Evolutionary conservation across 331 rosid species (phyloP), one percentile per base, ranked within the genome.

Genomic region (Pyracantha coccinea): DNA sequence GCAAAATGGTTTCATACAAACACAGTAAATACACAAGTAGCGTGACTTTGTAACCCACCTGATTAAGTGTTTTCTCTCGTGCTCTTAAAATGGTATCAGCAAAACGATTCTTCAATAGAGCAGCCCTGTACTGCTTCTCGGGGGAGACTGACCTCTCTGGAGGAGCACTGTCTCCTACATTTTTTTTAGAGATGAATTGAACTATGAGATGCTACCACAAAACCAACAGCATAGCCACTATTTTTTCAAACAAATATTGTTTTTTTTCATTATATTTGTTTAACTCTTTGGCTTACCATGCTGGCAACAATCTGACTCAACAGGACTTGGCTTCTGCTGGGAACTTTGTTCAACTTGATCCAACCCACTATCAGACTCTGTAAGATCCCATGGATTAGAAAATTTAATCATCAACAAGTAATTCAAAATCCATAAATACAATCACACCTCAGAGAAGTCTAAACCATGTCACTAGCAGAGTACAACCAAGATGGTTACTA

Each of bases 51-150:
- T 33, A 65, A 74, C 72, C 64, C 53, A 92, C 97, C 86, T 92
- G 96, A 44, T 79, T 19, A 70, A 88, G 85, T 9, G 98, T 89
- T 84, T 92, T 92, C 73, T 87, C 98, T 68, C 89, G 81, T 69
- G 98, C 98, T 75, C 89, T 88, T 75, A 92, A 78, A 74, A 92
- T 90, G 76, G 94, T 92, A 82, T 92, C 97, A 64, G 80, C 85
- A 87, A 88, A 92, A 47, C 93, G 88, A 9, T 76, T 83, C 84
- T 88, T 92, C 77, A 92, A 60, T 33, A 88, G 3, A 60, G 97
- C 93, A 68, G 82, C 96, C 47, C 97, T 82, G 79, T 85, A 83
- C 57, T 66, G 92, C 86, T 88, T 85, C 66, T 81, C 86, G 44
- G 92, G 92, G 66, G 96, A 87, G 63, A 88, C 87, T 52, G 77